Evolutionary conservation across 306 rosid genomes (phyloP).

Genomic region (Mimosa pudica): DNA sequence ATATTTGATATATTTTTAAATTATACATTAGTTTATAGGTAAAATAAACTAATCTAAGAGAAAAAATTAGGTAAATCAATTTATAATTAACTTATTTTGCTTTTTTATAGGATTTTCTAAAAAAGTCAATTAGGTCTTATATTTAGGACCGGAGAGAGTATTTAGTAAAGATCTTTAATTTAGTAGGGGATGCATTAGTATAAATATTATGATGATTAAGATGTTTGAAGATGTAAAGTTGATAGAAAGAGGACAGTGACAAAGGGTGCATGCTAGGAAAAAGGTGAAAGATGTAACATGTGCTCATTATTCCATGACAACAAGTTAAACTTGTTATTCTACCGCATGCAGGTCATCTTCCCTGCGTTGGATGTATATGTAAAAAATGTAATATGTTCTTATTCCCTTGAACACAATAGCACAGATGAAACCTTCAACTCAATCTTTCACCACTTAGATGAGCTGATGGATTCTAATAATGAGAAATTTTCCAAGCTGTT

Average conservation of each 20-base stretch:
- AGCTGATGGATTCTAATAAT: slow-evolving; percentile 43
- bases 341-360: slow-evolving; percentile 67
- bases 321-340: slow-evolving; percentile 22
- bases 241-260: background rate
- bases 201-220: background rate
- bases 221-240: background rate
- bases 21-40: too few species aligned
- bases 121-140: too few species aligned
- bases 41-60: too few species aligned
- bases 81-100: too few species aligned
- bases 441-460: slow-evolving; percentile 57
- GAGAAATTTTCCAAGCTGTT: slow-evolving; percentile 51
- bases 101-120: too few species aligned
- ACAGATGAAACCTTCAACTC: slow-evolving; percentile 60
- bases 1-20: too few species aligned
- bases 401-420: slow-evolving; percentile 75
- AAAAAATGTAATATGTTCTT: slow-evolving; percentile 67
- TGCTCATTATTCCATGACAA: background rate
- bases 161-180: too few species aligned
- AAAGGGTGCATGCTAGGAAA: background rate
- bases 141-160: too few species aligned
- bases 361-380: slow-evolving; percentile 66
- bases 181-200: too few species aligned
- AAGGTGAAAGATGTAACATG: background rate
- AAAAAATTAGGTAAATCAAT: too few species aligned